phyloP scores from a whole-genome alignment of 192 early-diverging fungal species.

The Phlyctochytrium bullatum region DNA sequence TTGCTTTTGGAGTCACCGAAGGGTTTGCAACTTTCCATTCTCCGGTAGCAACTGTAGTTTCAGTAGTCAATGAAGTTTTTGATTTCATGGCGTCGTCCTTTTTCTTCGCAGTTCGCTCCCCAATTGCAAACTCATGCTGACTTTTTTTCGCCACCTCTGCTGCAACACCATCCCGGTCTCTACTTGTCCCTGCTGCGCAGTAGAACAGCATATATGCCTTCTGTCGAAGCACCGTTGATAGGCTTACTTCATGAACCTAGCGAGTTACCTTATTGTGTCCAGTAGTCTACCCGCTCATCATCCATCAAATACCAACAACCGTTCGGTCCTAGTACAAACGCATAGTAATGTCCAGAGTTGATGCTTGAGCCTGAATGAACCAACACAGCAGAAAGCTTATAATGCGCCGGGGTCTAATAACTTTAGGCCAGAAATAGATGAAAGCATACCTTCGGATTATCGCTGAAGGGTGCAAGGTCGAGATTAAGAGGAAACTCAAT shows the following conservation, averaged over 20 bases:
- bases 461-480: constrained; percentile 61
- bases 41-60: too few species aligned
- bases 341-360: constrained; percentile 85
- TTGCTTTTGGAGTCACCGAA: too few species aligned
- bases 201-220: constrained; percentile 90
- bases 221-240: constrained; percentile 65
- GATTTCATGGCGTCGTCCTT: too few species aligned
- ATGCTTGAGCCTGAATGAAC: constrained; percentile 73
- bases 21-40: too few species aligned
- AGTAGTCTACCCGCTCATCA: constrained; percentile 40
- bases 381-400: constrained; percentile 74
- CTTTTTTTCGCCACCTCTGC: too few species aligned
- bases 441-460: background rate
- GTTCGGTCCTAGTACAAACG: constrained; percentile 73
- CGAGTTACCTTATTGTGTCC: too few species aligned
- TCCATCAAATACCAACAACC: constrained; percentile 82
- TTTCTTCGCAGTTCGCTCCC: too few species aligned
- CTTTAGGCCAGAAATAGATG: background rate
- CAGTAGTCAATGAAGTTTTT: too few species aligned
- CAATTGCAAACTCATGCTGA: too few species aligned
- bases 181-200: constrained; percentile 9
- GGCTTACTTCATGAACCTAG: constrained; percentile 67
- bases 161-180: too few species aligned
- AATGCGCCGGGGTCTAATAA: constrained; percentile 23
- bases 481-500: constrained; percentile 64